Evolutionary conservation across 352 stramenopile species (phyloP).

Genomic region (Globisporangium nagaii): DNA sequence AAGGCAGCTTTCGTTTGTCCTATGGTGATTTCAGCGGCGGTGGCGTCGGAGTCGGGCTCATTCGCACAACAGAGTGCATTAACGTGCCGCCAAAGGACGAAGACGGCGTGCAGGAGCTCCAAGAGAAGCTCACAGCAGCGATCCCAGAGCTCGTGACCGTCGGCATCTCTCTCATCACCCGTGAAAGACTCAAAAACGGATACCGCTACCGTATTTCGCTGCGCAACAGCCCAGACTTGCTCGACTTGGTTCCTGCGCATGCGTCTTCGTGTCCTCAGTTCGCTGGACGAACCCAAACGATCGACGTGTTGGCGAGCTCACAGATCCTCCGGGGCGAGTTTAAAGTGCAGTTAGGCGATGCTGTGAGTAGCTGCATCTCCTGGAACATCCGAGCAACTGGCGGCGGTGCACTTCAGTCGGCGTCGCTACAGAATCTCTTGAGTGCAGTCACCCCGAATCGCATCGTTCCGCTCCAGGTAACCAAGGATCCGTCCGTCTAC

Average conservation of each 20-base stretch:
- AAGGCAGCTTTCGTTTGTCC: constrained; percentile 38
- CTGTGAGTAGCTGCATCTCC: constrained; percentile 31
- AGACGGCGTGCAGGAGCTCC: constrained; percentile 39
- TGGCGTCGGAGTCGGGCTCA: constrained; percentile 11
- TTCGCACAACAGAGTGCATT: constrained; percentile 47
- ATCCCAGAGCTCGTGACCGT: constrained; percentile 55
- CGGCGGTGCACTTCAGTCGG: not conserved
- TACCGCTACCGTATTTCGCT: constrained; percentile 53
- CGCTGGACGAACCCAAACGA: constrained; percentile 47
- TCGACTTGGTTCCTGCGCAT: constrained; percentile 43
- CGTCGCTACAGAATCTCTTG: constrained; percentile 34
- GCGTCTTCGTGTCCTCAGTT: constrained; percentile 26
- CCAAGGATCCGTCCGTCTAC: constrained; percentile 36
- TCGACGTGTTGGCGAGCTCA: constrained; percentile 40
- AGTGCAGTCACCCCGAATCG: constrained; percentile 29
- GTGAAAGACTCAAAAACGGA: constrained; percentile 24
- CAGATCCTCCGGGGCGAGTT: constrained; percentile 46
- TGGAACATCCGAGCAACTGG: constrained; percentile 38
- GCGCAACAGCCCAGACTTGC: constrained; percentile 39
- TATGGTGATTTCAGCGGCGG: constrained; percentile 54
- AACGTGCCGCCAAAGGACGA: constrained; percentile 29
- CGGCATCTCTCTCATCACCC: constrained; percentile 29
- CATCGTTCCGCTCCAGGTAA: constrained; percentile 33
- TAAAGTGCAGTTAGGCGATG: constrained; percentile 30
- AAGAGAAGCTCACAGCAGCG: constrained; percentile 18